phyloP scores from a whole-genome alignment of 495 filamentous ascomycete genomes.

The Penicillium atrosanguineum region DNA sequence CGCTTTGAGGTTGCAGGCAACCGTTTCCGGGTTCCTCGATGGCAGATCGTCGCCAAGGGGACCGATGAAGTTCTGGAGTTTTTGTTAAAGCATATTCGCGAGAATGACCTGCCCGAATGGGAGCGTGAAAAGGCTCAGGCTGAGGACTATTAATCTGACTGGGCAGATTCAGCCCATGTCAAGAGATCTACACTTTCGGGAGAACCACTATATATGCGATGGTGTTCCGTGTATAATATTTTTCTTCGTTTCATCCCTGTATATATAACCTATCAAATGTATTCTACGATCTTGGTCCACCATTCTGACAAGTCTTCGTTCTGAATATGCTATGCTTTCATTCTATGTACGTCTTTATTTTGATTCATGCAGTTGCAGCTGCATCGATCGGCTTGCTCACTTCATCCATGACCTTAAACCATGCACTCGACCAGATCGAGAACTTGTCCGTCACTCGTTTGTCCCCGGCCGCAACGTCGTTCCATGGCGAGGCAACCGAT shows the following conservation, averaged over 20 bases:
- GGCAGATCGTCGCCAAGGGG: constrained; percentile 81
- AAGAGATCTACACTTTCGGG: background rate
- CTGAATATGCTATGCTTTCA: background rate
- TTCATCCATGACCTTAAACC: constrained; percentile 46
- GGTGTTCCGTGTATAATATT: background rate
- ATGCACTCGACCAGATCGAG: constrained; percentile 45
- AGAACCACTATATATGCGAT: background rate
- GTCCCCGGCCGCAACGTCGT: constrained; percentile 9
- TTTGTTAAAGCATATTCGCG: constrained; percentile 74
- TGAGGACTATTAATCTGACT: constrained; percentile 9
- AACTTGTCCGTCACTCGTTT: constrained; percentile 43
- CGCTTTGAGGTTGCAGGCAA: constrained; percentile 73
- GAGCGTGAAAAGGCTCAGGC: constrained; percentile 27
- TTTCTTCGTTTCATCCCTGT: constrained; percentile 12
- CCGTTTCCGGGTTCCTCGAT: constrained; percentile 80
- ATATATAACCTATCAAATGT: constrained; percentile 13
- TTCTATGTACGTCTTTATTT: background rate
- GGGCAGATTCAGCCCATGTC: background rate
- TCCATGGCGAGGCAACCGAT: constrained; percentile 28
- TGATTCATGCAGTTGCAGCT: background rate
- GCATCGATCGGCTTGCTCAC: constrained; percentile 33
- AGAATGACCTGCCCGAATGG: constrained; percentile 51
- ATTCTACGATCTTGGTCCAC: constrained; percentile 5
- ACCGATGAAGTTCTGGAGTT: constrained; percentile 84
- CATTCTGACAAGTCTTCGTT: background rate